A percentile compares a stretch with the other conserved stretches of the same genome.
These are phyloP conservation scores for Cantharellus cinnabarinus DNA, from an alignment of 768 basidiomycete species.

Conservation along the genomic window DNA sequence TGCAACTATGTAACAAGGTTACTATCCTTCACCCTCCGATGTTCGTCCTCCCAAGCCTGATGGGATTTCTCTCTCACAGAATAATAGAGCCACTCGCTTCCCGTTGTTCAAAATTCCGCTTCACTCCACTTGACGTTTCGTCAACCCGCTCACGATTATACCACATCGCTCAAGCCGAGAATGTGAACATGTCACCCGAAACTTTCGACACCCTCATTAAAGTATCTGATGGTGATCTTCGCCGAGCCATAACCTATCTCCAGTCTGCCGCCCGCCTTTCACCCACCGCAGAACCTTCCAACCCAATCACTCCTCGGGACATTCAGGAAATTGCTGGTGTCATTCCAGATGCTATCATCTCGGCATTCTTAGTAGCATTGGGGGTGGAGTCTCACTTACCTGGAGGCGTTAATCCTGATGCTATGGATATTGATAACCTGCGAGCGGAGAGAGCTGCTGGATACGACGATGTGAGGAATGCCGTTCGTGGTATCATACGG, in stretches of 20 bases:
- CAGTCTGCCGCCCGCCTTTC: constrained; percentile 88
- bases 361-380: constrained; percentile 43
- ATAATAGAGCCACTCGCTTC: constrained; percentile 97
- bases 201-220: constrained; percentile 43
- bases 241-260: constrained; percentile 91
- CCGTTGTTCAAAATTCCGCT: constrained; percentile 98
- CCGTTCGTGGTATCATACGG: constrained; percentile 57
- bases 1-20: constrained; percentile 99
- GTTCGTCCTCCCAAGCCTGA: not conserved
- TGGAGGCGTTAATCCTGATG: constrained; percentile 23
- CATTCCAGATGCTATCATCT: constrained; percentile 56
- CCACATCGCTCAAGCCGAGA: constrained; percentile 62
- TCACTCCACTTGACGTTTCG: constrained; percentile 68
- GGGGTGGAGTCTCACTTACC: constrained; percentile 36
- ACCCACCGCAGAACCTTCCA: constrained; percentile 50
- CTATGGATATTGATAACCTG: constrained; percentile 27
- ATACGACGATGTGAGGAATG: constrained; percentile 43
- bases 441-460: constrained; percentile 17
- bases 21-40: not conserved
- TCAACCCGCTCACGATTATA: constrained; percentile 58
- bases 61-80: constrained; percentile 22
- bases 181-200: constrained; percentile 31
- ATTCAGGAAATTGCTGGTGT: constrained; percentile 97
- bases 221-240: constrained; percentile 78
- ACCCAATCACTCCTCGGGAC: constrained; percentile 52